Evolutionary conservation across 345 rosid species (phyloP).

Genomic region (Anacardium occidentale): DNA sequence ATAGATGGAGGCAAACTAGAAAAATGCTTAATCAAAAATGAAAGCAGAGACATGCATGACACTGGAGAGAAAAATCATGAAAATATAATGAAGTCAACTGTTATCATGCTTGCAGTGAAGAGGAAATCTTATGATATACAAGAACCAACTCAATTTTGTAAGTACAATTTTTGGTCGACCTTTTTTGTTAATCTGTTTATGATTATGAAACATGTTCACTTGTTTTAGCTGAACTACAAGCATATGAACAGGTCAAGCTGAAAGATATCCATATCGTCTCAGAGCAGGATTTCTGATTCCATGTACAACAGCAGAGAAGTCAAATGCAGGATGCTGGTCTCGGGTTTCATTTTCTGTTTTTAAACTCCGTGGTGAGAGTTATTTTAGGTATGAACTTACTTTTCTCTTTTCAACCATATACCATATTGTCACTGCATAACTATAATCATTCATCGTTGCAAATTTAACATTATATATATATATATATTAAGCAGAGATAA

Average conservation of each 20-base stretch:
- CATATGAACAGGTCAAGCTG: constrained; percentile 44
- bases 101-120: constrained; percentile 55
- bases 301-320: constrained; percentile 47
- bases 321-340: constrained; percentile 57
- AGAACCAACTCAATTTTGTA: constrained; percentile 50
- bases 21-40: constrained; percentile 23
- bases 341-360: constrained; percentile 66
- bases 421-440: not conserved
- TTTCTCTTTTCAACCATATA: not conserved
- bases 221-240: not conserved
- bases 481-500: constrained; percentile 59
- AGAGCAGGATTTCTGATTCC: constrained; percentile 62
- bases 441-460: not conserved
- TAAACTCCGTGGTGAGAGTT: constrained; percentile 65
- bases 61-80: constrained; percentile 41
- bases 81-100: constrained; percentile 48
- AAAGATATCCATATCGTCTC: constrained; percentile 52
- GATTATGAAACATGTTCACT: not conserved
- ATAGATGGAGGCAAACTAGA: constrained; percentile 46
- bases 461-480: not conserved
- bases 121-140: constrained; percentile 65
- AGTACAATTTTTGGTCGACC: constrained; percentile 16
- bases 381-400: constrained; percentile 52
- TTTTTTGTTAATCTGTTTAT: not conserved
- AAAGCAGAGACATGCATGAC: constrained; percentile 31